Evolutionary conservation across 805 yeast genomes (phyloP), one percentile per base, ranked within the genome.

Genomic region (Yarrowia sp.): DNA sequence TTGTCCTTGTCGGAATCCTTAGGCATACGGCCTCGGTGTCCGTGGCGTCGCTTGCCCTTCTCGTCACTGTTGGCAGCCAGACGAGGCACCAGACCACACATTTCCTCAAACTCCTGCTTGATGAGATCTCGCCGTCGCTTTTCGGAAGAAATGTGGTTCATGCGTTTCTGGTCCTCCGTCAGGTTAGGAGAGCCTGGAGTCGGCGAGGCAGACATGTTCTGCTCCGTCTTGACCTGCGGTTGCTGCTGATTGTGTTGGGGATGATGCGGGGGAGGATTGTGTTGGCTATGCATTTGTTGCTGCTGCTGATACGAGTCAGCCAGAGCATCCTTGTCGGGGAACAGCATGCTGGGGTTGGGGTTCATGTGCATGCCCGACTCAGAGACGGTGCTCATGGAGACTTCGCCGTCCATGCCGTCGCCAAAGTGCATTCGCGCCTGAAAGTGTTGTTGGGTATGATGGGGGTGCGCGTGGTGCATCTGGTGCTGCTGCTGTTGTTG

Each of bases 151-250:
- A 77, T 71, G 65, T 79, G 81, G 65, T 77, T 78, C 49, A 68
- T 62, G 21, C 82, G 71, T 43, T 75, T 73, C 67, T 77, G 76
- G 41, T 75, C 77, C 32, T 75, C 77, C 11, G 75, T 65, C 4
- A 74, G 69, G 32, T 64, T 64, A 35, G 63, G 51, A 4, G 63
- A 41, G 17, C 63, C 63, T 8, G 49, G 62, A 2, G 49, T 22
- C 1, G 66, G 59, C 14, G 67, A 33, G 3, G 66, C 49, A 2
- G 59, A 44, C 21, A 32, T 10, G 21, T 61, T 38, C 36, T 33
- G 35, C 32, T 38, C 44, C 16, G 68, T 24, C 76, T 75, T 88
- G 38, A 87, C 90, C 26, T 48, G 51, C 17, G 62, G 63, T n/a
- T 43, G 66, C 6, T 52, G 52, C 43, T 40, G 68, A 38, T 16